Evolutionary conservation across 805 yeast genomes (phyloP).

Genomic region (Candida tammaniensis): DNA sequence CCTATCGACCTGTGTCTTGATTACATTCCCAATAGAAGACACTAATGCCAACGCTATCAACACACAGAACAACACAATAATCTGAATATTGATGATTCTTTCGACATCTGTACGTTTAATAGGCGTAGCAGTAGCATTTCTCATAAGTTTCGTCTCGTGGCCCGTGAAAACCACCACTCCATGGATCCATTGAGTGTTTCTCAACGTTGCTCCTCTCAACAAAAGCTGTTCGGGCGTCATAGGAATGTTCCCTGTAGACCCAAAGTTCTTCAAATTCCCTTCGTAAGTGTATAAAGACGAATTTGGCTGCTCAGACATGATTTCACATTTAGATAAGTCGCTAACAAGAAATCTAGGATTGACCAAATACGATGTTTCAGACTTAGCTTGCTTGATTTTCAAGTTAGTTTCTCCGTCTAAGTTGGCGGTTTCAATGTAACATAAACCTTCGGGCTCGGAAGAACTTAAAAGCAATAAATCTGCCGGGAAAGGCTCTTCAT

Average conservation of each 20-base stretch:
- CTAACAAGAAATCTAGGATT: slow-evolving; percentile 54
- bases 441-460: slow-evolving; percentile 97
- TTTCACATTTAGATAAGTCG: slow-evolving; percentile 32
- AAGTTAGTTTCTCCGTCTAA: slow-evolving; percentile 97
- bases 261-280: slow-evolving; percentile 70
- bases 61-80: slow-evolving; percentile 80
- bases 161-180: slow-evolving; percentile 96
- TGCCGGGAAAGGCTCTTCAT: slow-evolving; percentile 93
- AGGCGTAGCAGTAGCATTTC: slow-evolving; percentile 98
- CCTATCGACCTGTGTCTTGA: slow-evolving; percentile 57
- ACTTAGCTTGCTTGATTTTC: slow-evolving; percentile 85
- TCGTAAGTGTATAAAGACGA: slow-evolving; percentile 92
- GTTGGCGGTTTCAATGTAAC: slow-evolving; percentile 96
- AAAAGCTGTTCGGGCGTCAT: slow-evolving; percentile 88
- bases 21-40: slow-evolving; percentile 85
- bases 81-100: slow-evolving; percentile 89
- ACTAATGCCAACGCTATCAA: slow-evolving; percentile 72
- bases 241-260: slow-evolving; percentile 53
- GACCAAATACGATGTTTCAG: slow-evolving; percentile 72
- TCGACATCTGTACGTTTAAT: slow-evolving; percentile 97
- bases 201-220: slow-evolving; percentile 89
- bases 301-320: slow-evolving; percentile 89
- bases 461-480: slow-evolving; percentile 82
- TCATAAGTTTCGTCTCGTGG: slow-evolving; percentile 96
- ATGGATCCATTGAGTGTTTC: slow-evolving; percentile 93